Conservation (phyloP, 164 flowering plant genomes). For the Magnolia changhungtana region DNA sequence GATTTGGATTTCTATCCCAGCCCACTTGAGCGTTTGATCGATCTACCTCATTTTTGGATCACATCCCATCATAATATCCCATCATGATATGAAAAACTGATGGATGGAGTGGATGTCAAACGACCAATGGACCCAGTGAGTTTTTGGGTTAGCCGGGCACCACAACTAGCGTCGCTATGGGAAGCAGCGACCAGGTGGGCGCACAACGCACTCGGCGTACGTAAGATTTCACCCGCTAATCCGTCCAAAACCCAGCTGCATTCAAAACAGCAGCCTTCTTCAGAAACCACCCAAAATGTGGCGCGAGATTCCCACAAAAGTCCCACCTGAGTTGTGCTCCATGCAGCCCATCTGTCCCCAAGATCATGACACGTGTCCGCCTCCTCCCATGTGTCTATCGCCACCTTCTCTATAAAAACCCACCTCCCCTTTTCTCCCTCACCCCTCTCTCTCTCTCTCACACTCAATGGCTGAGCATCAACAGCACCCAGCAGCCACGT, state of each 20-base stretch:
- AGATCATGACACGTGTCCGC: background rate
- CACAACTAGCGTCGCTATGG: no score
- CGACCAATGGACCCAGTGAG: no score
- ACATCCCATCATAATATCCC: no score
- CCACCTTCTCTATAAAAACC: background rate
- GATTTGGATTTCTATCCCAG: no score
- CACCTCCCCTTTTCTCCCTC: background rate
- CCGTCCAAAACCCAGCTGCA: background rate
- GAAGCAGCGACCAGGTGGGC: no score
- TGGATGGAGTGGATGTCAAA: no score
- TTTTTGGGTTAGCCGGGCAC: no score
- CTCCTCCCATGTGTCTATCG: background rate
- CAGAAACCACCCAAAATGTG: conserved; percentile 3
- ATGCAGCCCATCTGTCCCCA: background rate
- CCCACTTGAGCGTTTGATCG: no score
- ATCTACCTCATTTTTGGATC: no score
- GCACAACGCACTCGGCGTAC: no score
- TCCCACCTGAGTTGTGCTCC: conserved; percentile 11
- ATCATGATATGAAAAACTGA: no score
- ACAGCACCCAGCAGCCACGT: background rate
- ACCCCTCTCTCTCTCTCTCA: background rate
- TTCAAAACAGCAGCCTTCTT: background rate
- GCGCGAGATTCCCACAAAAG: background rate
- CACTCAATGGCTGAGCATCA: background rate
- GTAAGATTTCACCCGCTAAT: no score